These are phyloP conservation scores for Rhizopogon vesiculosus DNA, from an alignment of 768 basidiomycete genomes.

Conservation along the genomic window DNA sequence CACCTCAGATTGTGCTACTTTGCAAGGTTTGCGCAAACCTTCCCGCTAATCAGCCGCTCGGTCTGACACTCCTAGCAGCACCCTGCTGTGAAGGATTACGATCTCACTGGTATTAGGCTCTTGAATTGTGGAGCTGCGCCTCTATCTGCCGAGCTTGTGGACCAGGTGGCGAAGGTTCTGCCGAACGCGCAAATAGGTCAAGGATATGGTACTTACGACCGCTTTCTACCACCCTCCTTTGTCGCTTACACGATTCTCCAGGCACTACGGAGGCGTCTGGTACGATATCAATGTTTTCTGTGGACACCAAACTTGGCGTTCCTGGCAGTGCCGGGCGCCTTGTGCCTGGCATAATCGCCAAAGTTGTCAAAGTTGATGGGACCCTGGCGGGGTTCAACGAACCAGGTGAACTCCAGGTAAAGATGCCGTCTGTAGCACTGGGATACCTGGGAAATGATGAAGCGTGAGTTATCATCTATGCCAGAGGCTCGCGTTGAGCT, in stretches of 20 bases:
- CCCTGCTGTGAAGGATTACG: constrained; percentile 43
- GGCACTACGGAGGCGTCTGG: constrained; percentile 68
- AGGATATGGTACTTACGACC: constrained; percentile 45
- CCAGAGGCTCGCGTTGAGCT: background rate
- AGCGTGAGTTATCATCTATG: constrained; percentile 43
- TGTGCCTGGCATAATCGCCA: constrained; percentile 50
- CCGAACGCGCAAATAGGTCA: constrained; percentile 63
- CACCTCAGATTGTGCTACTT: too few species aligned
- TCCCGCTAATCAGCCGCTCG: constrained; percentile 1
- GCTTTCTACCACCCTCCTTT: background rate
- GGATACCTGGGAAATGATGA: constrained; percentile 50
- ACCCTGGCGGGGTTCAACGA: constrained; percentile 50
- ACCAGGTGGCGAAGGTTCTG: constrained; percentile 37
- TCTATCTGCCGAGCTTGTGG: constrained; percentile 51
- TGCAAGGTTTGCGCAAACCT: too few species aligned
- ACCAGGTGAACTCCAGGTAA: constrained; percentile 55
- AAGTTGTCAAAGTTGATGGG: constrained; percentile 56
- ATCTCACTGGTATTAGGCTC: constrained; percentile 48
- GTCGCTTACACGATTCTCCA: constrained; percentile 14
- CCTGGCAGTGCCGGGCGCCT: constrained; percentile 47
- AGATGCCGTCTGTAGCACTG: constrained; percentile 33
- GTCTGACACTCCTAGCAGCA: constrained; percentile 30
- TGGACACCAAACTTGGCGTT: constrained; percentile 41
- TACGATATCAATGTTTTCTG: constrained; percentile 44
- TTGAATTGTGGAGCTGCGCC: constrained; percentile 62